These are phyloP conservation scores for Buxus sempervirens DNA, from an alignment of 164 flowering plant species.

Conservation along the genomic window DNA sequence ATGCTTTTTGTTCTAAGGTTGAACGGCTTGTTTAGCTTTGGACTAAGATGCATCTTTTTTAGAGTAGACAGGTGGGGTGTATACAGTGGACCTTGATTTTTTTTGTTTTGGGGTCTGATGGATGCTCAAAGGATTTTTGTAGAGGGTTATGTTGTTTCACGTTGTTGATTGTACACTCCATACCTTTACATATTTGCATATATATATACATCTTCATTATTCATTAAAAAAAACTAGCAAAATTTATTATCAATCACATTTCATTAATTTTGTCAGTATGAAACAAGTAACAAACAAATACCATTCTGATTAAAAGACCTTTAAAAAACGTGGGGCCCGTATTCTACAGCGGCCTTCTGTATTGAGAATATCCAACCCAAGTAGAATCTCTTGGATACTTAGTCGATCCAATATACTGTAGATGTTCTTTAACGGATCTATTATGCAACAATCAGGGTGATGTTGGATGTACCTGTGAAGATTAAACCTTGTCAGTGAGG, in stretches of 20 bases:
- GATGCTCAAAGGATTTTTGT: too few relatives aligned
- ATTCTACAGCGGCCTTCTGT: conserved; percentile 36
- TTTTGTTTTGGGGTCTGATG: too few relatives aligned
- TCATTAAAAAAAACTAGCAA: too few relatives aligned
- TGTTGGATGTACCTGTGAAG: conserved; percentile 48
- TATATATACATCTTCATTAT: too few relatives aligned
- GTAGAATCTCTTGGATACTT: conserved; percentile 64
- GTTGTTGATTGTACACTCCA: too few relatives aligned
- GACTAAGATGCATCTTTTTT: too few relatives aligned
- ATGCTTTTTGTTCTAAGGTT: too few relatives aligned
- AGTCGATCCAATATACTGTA: conserved; percentile 77
- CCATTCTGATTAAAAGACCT: conserved; percentile 45
- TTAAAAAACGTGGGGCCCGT: conserved; percentile 74
- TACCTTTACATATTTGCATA: too few relatives aligned
- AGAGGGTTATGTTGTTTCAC: too few relatives aligned
- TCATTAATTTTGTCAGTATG: not conserved
- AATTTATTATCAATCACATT: not conserved
- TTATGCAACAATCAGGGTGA: conserved; percentile 44
- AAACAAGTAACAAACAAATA: conserved; percentile 12
- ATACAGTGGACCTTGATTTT: too few relatives aligned
- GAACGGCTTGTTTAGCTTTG: too few relatives aligned
- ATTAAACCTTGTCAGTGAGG: conserved; percentile 5
- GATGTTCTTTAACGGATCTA: conserved; percentile 72
- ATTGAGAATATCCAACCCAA: conserved; percentile 55
- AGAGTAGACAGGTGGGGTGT: too few relatives aligned